Evolutionary conservation across 1,284 basidiomycete genomes (phyloP).

Genomic region (Leccinum fallax): DNA sequence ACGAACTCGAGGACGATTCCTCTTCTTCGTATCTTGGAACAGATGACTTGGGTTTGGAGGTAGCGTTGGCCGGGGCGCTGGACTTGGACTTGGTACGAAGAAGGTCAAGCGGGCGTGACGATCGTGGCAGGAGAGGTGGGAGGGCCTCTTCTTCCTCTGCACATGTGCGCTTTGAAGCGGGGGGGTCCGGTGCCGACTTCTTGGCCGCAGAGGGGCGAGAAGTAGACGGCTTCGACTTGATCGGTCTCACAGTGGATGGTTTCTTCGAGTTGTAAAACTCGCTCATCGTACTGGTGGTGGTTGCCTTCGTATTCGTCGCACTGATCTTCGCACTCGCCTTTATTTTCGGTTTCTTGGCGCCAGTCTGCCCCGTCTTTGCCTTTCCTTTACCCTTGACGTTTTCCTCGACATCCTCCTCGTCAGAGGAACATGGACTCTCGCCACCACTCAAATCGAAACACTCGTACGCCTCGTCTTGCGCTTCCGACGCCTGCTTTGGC

Average conservation of each 20-base stretch:
- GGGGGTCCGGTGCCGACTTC: neutral
- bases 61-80: neutral
- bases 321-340: slow-evolving; percentile 1
- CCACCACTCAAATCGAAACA: slow-evolving; percentile 29
- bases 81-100: slow-evolving; percentile 24
- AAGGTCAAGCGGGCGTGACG: slow-evolving; percentile 30
- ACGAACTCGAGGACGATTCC: slow-evolving; percentile 10
- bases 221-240: slow-evolving; percentile 11
- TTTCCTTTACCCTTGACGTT: slow-evolving; percentile 12
- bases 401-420: slow-evolving; percentile 8
- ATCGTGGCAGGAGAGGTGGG: slow-evolving; percentile 16
- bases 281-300: slow-evolving; percentile 14
- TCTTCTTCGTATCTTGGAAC: slow-evolving; percentile 17
- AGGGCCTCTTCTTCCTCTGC: slow-evolving; percentile 13
- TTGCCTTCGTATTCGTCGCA: neutral
- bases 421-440: slow-evolving; percentile 27
- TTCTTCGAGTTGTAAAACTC: slow-evolving; percentile 20
- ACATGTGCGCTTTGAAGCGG: neutral
- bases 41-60: neutral
- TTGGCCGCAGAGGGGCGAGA: slow-evolving; percentile 5
- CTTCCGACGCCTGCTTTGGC: slow-evolving; percentile 27
- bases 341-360: neutral
- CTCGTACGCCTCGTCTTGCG: slow-evolving; percentile 36
- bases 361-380: neutral
- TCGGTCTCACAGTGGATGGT: slow-evolving; percentile 2